Conservation (phyloP, 2,329 filamentous ascomycete genomes). For the Diaporthe sp. region DNA sequence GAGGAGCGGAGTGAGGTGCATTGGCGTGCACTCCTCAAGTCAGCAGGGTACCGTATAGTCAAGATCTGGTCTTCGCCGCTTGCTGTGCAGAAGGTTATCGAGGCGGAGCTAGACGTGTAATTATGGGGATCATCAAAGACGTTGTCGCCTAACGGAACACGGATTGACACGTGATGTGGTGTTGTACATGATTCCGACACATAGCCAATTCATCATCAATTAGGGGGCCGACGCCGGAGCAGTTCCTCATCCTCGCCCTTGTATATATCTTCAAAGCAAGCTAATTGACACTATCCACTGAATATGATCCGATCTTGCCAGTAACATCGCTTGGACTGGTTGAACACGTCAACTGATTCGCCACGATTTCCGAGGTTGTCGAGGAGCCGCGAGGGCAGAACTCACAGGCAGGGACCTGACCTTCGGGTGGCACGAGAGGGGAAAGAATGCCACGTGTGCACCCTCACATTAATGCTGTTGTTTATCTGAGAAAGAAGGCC, state of each 20-base stretch:
- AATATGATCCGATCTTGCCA: neutral
- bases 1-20: slow-evolving; percentile 52
- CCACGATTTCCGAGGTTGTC: neutral
- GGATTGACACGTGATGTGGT: neutral
- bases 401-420: neutral
- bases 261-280: neutral
- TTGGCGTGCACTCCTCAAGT: slow-evolving; percentile 49
- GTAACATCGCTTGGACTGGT: neutral
- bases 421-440: neutral
- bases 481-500: neutral
- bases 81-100: slow-evolving; percentile 41
- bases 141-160: neutral
- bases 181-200: neutral
- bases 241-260: neutral
- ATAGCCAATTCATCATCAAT: neutral
- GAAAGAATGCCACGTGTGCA: neutral
- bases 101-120: slow-evolving; percentile 34
- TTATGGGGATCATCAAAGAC: neutral
- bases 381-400: neutral
- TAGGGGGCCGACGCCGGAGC: neutral
- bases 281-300: neutral
- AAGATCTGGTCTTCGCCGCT: slow-evolving; percentile 42
- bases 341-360: neutral
- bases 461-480: neutral
- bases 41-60: slow-evolving; percentile 45